Base-by-base conservation (phyloP, 495 filamentous ascomycete species). In the Annulohypoxylon nitens region DNA sequence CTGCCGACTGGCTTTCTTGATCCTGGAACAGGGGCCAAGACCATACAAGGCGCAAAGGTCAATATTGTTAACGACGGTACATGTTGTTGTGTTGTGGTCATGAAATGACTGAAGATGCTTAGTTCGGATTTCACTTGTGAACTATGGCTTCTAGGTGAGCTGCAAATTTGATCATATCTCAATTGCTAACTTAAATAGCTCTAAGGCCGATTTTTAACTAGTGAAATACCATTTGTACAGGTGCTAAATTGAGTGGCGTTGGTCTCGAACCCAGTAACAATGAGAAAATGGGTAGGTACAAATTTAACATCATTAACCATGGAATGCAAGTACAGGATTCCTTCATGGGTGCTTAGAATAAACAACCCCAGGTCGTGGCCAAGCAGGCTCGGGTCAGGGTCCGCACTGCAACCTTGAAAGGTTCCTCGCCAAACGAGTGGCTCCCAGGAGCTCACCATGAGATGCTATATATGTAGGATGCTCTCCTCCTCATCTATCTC, bases 391-490 rank as follows among this genome's bases (percentile, higher is more conserved):
- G 37, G 64, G 73, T 59, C 67, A 66, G 50, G 58, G 37, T 33
- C 76, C n/a, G 65, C 55, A 50, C n/a, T 47, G 16, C 43, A 4
- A 70, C 63, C 53, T 37, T 34, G 20, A 36, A 64, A 23, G 65
- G 59, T 45, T 71, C 48, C 62, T 74, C 69, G 14, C 66, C 59
- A 69, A 68, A 66, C 51, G 74, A 76, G 61, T 76, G 71, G 71
- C 51, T 75, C 59, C 16, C 57, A 18, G 54, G 23, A 50, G n/a
- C 63, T 51, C 48, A 58, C 67, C 41, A 25, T 70, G 75, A 77
- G 55, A 71, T 70, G 41, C 57, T 79, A 79, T 79, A 79, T 77
- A 43, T 77, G 58, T 41, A 66, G 72, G 63, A 33, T 61, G 39
- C 50, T 48, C 67, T 71, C 69, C 45, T 74, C 77, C 47, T 12